Evolutionary conservation across 768 basidiomycete genomes (phyloP).

Genomic region (Tulasnella sp.): DNA sequence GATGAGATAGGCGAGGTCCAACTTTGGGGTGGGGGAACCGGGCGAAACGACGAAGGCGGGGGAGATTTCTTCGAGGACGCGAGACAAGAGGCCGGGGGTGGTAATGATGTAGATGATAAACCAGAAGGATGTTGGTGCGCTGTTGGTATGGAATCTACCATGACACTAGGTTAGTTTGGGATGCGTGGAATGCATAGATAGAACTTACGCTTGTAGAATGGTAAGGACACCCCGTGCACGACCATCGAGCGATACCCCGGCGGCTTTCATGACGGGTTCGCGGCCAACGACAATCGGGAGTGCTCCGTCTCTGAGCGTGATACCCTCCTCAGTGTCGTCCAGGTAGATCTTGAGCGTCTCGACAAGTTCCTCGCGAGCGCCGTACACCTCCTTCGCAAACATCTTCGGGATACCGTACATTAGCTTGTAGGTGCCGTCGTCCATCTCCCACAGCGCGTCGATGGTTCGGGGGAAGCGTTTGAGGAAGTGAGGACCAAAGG

Average conservation of each 20-base stretch:
- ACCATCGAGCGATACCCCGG: not conserved
- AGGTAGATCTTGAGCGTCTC: slow-evolving; percentile 7
- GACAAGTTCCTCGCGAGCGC: slow-evolving; percentile 7
- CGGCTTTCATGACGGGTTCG: not conserved
- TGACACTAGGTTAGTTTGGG: not conserved
- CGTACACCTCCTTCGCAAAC: slow-evolving; percentile 3
- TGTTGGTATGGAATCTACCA: slow-evolving; percentile 9
- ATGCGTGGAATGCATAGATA: not conserved
- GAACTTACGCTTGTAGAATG: slow-evolving; percentile 7
- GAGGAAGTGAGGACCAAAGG: not conserved
- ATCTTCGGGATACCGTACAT: slow-evolving; percentile 6
- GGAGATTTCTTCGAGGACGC: not conserved
- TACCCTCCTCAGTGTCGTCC: not conserved
- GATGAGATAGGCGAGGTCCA: not conserved
- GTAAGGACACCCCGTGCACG: not conserved
- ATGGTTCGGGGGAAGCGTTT: not conserved
- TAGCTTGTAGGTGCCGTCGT: slow-evolving; percentile 11
- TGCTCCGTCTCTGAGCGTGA: not conserved
- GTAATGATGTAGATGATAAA: slow-evolving; percentile 5
- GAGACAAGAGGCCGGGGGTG: slow-evolving; percentile 2
- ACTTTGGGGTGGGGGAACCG: not conserved
- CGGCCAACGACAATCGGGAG: not conserved
- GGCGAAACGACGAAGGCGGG: not conserved
- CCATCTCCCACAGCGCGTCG: slow-evolving; percentile 4
- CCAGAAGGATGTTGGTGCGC: slow-evolving; percentile 6